These are phyloP conservation scores for Amaranthus cruentus DNA, from an alignment of 148 eudicot genomes.

Conservation along the genomic window DNA sequence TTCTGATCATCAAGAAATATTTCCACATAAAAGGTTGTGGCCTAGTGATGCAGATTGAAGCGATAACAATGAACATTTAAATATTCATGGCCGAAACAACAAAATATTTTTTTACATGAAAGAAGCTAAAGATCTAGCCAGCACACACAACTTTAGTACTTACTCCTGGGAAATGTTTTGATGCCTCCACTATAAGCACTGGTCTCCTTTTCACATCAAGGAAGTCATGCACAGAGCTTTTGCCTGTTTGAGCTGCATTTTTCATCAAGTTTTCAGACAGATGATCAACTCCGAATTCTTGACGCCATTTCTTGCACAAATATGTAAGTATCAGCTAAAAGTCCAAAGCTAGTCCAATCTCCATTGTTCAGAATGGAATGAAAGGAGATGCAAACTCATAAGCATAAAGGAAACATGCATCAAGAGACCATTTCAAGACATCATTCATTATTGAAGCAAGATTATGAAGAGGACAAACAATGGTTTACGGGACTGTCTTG, in stretches of 20 bases:
- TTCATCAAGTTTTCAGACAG: constrained; percentile 70
- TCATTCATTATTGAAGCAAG: neutral
- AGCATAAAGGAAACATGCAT: neutral
- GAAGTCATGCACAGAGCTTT: constrained; percentile 66
- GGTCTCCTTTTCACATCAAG: constrained; percentile 72
- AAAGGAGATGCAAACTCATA: neutral
- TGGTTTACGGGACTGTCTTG: neutral
- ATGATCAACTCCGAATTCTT: constrained; percentile 72
- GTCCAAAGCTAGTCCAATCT: too few species aligned
- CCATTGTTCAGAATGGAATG: neutral
- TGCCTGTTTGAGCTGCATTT: constrained; percentile 64
- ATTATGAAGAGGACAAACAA: neutral
- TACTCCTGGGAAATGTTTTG: constrained; percentile 77
- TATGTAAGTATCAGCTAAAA: constrained; percentile 18
- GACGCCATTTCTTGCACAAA: constrained; percentile 72
- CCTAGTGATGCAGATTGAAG: too few species aligned
- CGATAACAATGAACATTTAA: neutral
- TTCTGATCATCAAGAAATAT: neutral
- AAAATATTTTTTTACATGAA: neutral
- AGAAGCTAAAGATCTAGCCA: constrained; percentile 6
- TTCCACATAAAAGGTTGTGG: neutral
- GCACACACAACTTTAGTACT: constrained; percentile 23
- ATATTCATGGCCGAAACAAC: neutral
- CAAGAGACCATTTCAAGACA: neutral
- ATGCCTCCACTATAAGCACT: constrained; percentile 70